Conservation (phyloP, 2,329 filamentous ascomycete species). For the Penicillium sp. region DNA sequence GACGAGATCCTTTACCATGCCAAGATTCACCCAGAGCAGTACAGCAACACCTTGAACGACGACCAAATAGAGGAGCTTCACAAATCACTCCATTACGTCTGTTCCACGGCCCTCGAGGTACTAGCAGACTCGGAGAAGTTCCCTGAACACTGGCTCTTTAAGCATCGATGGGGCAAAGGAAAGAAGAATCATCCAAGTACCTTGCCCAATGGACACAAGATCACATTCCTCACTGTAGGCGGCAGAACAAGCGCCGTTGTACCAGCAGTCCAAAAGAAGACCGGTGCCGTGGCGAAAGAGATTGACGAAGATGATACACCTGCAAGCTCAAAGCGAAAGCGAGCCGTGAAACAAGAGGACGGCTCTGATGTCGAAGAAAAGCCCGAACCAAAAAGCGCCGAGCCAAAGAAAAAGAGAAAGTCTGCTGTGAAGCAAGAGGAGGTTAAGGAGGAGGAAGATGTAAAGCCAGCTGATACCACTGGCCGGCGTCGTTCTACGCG, state of each 20-base stretch:
- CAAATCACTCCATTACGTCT: constrained; percentile 76
- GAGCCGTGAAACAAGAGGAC: constrained; percentile 38
- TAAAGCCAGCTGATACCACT: constrained; percentile 21
- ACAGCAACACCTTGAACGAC: constrained; percentile 79
- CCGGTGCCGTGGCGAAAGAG: constrained; percentile 63
- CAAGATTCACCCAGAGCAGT: constrained; percentile 88
- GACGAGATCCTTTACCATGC: constrained; percentile 94
- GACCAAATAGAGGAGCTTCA: constrained; percentile 75
- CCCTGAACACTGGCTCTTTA: constrained; percentile 86
- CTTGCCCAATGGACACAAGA: constrained; percentile 82
- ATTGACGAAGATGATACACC: constrained; percentile 41
- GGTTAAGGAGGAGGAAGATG: constrained; percentile 29
- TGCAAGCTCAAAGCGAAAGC: constrained; percentile 42
- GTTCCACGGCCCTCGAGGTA: constrained; percentile 75
- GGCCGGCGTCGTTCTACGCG: constrained; percentile 42
- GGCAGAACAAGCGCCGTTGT: constrained; percentile 91
- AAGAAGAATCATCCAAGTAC: constrained; percentile 71
- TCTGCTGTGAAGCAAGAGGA: constrained; percentile 36
- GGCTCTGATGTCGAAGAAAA: constrained; percentile 35
- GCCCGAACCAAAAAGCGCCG: constrained; percentile 34
- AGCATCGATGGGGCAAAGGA: constrained; percentile 86
- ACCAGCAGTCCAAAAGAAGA: constrained; percentile 85
- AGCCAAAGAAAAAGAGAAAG: constrained; percentile 32
- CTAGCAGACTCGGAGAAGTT: constrained; percentile 85
- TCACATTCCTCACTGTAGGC: constrained; percentile 86